Base-by-base conservation (phyloP, 805 yeast species). In the Hanseniaspora valbyensis region DNA sequence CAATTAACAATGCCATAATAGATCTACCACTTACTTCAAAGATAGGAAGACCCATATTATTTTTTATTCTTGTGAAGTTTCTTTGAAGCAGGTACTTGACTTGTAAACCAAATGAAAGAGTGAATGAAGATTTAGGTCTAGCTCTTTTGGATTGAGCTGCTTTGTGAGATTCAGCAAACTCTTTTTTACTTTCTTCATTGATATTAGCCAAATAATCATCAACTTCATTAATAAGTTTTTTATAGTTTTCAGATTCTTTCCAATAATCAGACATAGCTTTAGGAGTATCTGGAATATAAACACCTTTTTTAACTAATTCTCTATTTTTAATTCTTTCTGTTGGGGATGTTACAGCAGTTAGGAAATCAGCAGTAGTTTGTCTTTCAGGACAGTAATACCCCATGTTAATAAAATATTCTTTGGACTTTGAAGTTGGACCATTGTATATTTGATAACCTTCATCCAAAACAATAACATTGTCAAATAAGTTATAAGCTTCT, bases 311-410 rank as follows among this genome's bases (percentile, higher is more conserved):
- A 2, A 75, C 60, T 52, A 57, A 64, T 1, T 61, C 63, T 42
- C 52, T 39, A 44, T 60, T 60, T 22, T 59, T 45, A n/a, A 59
- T 55, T 60, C 88, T 71, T 46, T 81, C 87, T 5, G 67, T 66
- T 8, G 86, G 84, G 60, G 79, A 82, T 8, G 88, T 79, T 12
- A 81, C 70, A 1, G 85, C 77, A 1, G 86, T 81, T 58, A 81
- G 65, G 60, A 80, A 81, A 59, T 81, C 87, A 13, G 86, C 82
- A 14, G 85, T 77, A 2, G 83, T 73, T 66, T 79, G 84, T 58
- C 87, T 71, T 7, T 74, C 67, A 21, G 82, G 83, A 54, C 81
- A 77, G 34, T 67, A 62, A 57, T 69, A 82, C 18, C 89, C 89
- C 82, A 82, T 76, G 19, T 69, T 68, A 54, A 71, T 72, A 59